Percentiles rank a stretch among this genome's conserved stretches.
Conservation (phyloP, 192 early-diverging fungal genomes). For the Oehlia diaphana region DNA sequence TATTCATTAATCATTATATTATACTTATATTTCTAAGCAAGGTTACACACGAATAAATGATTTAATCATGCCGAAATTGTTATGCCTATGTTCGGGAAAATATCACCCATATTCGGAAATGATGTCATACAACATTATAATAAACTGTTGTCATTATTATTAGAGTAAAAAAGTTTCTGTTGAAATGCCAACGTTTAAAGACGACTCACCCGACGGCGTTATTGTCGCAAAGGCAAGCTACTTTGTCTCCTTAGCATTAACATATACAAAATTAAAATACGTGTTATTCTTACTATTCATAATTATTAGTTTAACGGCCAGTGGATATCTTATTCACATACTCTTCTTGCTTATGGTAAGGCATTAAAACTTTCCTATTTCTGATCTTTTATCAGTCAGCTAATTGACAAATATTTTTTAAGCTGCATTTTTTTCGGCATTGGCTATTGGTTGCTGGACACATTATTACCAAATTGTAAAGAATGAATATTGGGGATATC, state of each 20-base stretch:
- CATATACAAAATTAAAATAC: background rate
- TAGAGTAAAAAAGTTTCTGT: too few relatives aligned
- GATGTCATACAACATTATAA: too few relatives aligned
- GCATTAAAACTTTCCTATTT: background rate
- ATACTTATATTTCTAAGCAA: too few relatives aligned
- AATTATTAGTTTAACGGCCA: background rate
- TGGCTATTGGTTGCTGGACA: constrained; percentile 67
- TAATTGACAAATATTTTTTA: constrained; percentile 14
- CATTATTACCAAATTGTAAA: constrained; percentile 82
- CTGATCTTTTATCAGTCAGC: background rate
- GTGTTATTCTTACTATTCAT: background rate
- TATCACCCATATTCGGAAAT: too few relatives aligned
- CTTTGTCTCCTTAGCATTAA: background rate
- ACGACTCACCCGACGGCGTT: background rate
- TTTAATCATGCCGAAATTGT: too few relatives aligned
- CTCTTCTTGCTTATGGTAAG: constrained; percentile 49
- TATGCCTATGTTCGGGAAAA: too few relatives aligned
- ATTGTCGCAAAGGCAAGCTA: background rate
- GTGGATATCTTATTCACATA: constrained; percentile 39
- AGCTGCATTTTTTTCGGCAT: constrained; percentile 69
- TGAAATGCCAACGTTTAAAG: background rate
- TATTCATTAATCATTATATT: too few relatives aligned
- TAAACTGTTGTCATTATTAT: too few relatives aligned
- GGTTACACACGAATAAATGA: too few relatives aligned
- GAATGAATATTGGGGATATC: constrained; percentile 77